These are phyloP conservation scores for Malus sieversii DNA, from an alignment of 306 rosid species.

Conservation along the genomic window DNA sequence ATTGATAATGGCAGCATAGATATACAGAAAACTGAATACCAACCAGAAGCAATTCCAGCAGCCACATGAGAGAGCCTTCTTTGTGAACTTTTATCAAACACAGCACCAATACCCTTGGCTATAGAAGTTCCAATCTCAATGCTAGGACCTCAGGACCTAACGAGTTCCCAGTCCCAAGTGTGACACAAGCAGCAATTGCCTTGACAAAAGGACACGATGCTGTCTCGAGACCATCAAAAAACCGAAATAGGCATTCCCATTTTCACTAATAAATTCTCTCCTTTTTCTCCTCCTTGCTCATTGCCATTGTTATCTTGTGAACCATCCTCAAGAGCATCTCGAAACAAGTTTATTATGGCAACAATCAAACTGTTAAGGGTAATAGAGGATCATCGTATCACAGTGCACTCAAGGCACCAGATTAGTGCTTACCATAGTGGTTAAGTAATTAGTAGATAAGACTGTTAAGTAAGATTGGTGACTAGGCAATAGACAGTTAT, in stretches of 20 bases:
- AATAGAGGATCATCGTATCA: too few species aligned
- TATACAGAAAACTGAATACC: background rate
- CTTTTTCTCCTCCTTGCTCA: constrained; percentile 2
- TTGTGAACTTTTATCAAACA: constrained; percentile 34
- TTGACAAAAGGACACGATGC: constrained; percentile 60
- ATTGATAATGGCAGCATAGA: background rate
- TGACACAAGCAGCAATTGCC: constrained; percentile 65
- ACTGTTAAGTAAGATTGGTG: too few species aligned
- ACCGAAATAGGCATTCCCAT: constrained; percentile 19
- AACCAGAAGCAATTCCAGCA: constrained; percentile 85
- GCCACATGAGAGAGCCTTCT: constrained; percentile 63
- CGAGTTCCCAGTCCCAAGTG: constrained; percentile 89
- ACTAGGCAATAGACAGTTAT: too few species aligned
- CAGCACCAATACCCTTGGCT: constrained; percentile 56
- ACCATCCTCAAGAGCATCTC: constrained; percentile 21
- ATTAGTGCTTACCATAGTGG: too few species aligned
- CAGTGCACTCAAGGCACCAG: too few species aligned
- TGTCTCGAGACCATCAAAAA: constrained; percentile 26
- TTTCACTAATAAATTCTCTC: constrained; percentile 5
- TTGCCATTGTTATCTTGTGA: constrained; percentile 4
- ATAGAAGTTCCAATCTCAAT: constrained; percentile 30
- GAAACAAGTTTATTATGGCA: background rate
- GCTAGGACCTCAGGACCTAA: too few species aligned
- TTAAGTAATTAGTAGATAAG: too few species aligned
- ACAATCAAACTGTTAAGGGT: too few species aligned